A percentile compares a stretch with the other conserved stretches of the same genome.
Evolutionary conservation across 164 flowering plant species (phyloP).

Genomic region (Platanus orientalis): DNA sequence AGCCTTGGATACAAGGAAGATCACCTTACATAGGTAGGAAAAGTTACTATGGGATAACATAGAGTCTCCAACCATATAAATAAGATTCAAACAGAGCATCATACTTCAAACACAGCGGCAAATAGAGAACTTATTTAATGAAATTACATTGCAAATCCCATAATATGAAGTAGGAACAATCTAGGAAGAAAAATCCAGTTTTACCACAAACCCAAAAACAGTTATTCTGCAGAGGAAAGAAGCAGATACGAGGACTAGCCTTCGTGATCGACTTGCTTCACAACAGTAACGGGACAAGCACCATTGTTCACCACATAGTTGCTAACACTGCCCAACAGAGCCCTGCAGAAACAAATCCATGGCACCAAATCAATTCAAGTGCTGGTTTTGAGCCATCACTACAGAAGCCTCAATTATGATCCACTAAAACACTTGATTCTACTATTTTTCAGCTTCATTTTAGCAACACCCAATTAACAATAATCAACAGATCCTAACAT

Average conservation of each 20-base stretch:
- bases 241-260: conserved; percentile 6
- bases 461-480: too few relatives aligned
- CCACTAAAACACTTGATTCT: too few relatives aligned
- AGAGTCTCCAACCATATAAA: too few relatives aligned
- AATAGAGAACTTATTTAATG: too few relatives aligned
- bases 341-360: conserved; percentile 44
- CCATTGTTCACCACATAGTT: conserved; percentile 72
- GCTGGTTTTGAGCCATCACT: background rate
- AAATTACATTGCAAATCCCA: too few relatives aligned
- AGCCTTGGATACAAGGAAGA: background rate
- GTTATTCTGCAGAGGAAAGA: background rate
- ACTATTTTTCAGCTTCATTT: too few relatives aligned
- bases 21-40: too few relatives aligned
- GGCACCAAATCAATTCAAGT: background rate
- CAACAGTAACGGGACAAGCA: conserved; percentile 90
- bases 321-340: conserved; percentile 86
- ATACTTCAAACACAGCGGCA: background rate
- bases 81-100: background rate
- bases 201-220: too few relatives aligned
- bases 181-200: background rate
- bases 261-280: conserved; percentile 40
- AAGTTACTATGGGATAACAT: too few relatives aligned
- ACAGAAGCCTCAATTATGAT: too few relatives aligned
- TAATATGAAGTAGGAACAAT: too few relatives aligned
- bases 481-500: background rate